Evolutionary conservation across 495 filamentous ascomycete genomes (phyloP), one percentile per base, ranked within the genome.

Genomic region (Aspergillus carlsbadensis): DNA sequence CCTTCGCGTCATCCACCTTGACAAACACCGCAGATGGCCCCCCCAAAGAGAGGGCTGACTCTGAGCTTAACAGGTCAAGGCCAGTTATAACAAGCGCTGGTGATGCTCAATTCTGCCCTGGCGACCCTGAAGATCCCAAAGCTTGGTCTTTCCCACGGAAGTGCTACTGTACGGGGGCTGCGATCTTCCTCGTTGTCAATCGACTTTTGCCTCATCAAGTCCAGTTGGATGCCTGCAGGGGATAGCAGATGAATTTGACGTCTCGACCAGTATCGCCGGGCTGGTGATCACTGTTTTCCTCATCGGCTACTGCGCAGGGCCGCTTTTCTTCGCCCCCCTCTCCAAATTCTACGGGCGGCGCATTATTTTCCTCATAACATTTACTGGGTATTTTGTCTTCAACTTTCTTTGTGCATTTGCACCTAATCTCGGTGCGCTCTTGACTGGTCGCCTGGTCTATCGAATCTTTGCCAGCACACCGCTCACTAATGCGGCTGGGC

Each of bases 381-480:
- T 81, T 57, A 63, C 71, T 22, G 72, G 69, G 13, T 70, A 87
- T 41, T 77, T 84, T 8, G 77, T 77, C 1, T 88, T 89, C 72
- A 85, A 79, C 55, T 80, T 80, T 44, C 85, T 75, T 15, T 77
- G 78, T 31, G 79, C 79, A 3, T 75, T 78, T 6, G 64, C 83
- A 1, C 70, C 78, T 43, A 87, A 85, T 58, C 82, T 87, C 33
- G 55, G 77, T 49, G 76, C 81, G 0, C 70, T 90, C 1, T 57
- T 88, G 31, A 75, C 88, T 56, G 73, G 88, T 14, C 83, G 87
- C 24, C 87, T 89, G 72, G 78, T 89, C 44, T 82, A 81, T 11
- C 84, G 87, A 15, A 74, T 82, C 7, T 85, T 87, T 65, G 87
- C 86, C 13, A 79, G 79, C 5, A 81, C 82, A 0, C 77, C 83